phyloP scores from a whole-genome alignment of 2,329 filamentous ascomycete species.

The Diaporthe longicolla region DNA sequence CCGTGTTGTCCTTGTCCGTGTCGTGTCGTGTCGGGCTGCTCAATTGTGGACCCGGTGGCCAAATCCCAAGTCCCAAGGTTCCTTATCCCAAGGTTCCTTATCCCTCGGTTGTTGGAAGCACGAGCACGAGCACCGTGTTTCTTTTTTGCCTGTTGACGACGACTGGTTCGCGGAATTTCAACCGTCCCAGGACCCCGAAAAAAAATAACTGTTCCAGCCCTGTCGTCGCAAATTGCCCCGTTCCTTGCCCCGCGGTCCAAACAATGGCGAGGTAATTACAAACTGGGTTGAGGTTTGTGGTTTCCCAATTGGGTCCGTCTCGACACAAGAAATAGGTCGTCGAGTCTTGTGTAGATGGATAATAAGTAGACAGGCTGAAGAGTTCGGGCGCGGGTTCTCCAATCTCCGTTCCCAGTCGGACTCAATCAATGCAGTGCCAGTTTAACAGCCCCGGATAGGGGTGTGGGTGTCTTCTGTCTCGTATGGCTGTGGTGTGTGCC shows the following conservation, averaged over 20 bases:
- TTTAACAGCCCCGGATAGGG: background rate
- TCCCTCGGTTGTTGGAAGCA: constrained; percentile 30
- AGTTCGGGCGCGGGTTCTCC: background rate
- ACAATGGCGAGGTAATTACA: constrained; percentile 23
- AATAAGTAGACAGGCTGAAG: background rate
- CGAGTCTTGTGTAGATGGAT: background rate
- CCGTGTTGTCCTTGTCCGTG: constrained; percentile 27
- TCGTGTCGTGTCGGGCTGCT: constrained; percentile 24
- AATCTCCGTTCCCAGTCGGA: constrained; percentile 23
- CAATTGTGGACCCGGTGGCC: constrained; percentile 31
- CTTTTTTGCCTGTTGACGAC: background rate
- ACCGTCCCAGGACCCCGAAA: background rate
- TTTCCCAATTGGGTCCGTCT: constrained; percentile 16
- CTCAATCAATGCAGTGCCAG: constrained; percentile 14
- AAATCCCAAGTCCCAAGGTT: constrained; percentile 11
- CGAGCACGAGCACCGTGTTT: constrained; percentile 34
- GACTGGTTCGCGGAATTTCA: constrained; percentile 9
- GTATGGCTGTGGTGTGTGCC: background rate
- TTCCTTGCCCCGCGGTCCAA: background rate
- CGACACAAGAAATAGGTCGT: background rate
- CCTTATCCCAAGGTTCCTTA: constrained; percentile 18
- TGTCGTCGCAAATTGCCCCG: constrained; percentile 21
- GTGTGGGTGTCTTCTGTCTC: background rate
- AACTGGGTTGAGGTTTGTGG: constrained; percentile 9
- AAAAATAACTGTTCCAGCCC: constrained; percentile 16